These are phyloP conservation scores for Medicago ruthenica DNA, from an alignment of 306 rosid species.

Conservation along the genomic window DNA sequence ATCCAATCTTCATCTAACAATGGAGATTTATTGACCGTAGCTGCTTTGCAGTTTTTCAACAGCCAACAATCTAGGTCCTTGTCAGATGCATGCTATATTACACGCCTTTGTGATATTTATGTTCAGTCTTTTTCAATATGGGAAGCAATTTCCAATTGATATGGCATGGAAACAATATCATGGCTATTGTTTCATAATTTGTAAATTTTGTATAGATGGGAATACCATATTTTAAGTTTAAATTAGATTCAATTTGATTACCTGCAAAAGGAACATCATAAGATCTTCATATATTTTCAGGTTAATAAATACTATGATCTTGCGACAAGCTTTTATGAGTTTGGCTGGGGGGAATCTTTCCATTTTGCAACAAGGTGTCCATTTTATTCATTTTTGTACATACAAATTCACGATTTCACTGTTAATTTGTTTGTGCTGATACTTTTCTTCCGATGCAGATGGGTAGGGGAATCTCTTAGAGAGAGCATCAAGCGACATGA, in stretches of 20 bases:
- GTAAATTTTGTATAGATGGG: slow-evolving; percentile 23
- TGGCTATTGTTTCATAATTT: slow-evolving; percentile 3
- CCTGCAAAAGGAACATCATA: slow-evolving; percentile 30
- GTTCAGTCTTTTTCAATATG: neutral
- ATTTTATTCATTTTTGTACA: slow-evolving; percentile 31
- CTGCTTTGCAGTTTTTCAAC: neutral
- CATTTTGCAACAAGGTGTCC: slow-evolving; percentile 88
- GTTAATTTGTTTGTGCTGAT: neutral
- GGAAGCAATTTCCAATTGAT: slow-evolving; percentile 21
- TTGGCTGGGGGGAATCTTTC: slow-evolving; percentile 98
- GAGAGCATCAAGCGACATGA: slow-evolving; percentile 96
- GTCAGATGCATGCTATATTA: slow-evolving; percentile 11
- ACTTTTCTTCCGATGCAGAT: slow-evolving; percentile 54
- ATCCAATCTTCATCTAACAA: neutral
- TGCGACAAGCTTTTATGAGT: slow-evolving; percentile 93
- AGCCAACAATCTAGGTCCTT: neutral
- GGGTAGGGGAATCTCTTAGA: slow-evolving; percentile 85
- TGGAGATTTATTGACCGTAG: neutral
- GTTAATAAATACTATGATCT: slow-evolving; percentile 95
- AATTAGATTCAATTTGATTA: slow-evolving; percentile 17
- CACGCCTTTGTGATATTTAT: slow-evolving; percentile 6
- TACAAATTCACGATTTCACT: slow-evolving; percentile 19
- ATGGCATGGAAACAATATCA: neutral
- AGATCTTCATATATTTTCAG: slow-evolving; percentile 54
- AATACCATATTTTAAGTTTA: neutral